These are phyloP conservation scores for Cylindrotheca fusiformis DNA, from an alignment of 108 stramenopile genomes.

Conservation along the genomic window DNA sequence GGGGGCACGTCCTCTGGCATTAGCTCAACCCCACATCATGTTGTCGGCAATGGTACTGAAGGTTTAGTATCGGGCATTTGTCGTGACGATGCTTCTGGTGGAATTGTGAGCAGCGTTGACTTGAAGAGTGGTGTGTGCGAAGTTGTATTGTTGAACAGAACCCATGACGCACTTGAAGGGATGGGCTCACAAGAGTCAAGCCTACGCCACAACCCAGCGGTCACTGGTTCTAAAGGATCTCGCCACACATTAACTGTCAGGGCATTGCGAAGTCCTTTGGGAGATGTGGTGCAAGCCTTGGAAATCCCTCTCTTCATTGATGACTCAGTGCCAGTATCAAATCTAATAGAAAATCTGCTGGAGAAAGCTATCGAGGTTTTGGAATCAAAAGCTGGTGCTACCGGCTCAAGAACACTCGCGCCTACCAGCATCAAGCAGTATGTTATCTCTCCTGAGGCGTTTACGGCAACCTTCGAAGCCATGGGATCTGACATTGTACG, in stretches of 20 bases:
- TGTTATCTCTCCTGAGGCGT: neutral
- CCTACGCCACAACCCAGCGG: neutral
- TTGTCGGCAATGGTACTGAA: conserved; percentile 73
- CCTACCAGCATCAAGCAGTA: too few species aligned
- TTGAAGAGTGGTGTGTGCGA: conserved; percentile 69
- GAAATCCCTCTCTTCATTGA: conserved; percentile 57
- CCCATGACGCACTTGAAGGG: neutral
- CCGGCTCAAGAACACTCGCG: neutral
- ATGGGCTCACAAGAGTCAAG: neutral
- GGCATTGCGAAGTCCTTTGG: conserved; percentile 59
- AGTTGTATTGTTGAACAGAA: conserved; percentile 51
- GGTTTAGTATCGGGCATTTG: conserved; percentile 70
- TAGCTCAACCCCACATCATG: conserved; percentile 40
- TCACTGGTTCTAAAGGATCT: conserved; percentile 3
- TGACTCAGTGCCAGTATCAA: conserved; percentile 11
- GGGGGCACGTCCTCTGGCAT: conserved; percentile 13
- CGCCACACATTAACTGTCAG: conserved; percentile 46
- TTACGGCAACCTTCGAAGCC: neutral
- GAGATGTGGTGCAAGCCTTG: conserved; percentile 57
- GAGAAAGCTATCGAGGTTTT: conserved; percentile 6
- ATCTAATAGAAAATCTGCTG: neutral
- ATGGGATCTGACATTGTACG: conserved; percentile 8
- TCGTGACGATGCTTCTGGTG: conserved; percentile 53
- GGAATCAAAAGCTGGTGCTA: neutral
- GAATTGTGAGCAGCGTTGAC: conserved; percentile 75